Evolutionary conservation across 2,329 filamentous ascomycete species (phyloP), one percentile per base, ranked within the genome.

Genomic region (Ophiostoma perfectum): DNA sequence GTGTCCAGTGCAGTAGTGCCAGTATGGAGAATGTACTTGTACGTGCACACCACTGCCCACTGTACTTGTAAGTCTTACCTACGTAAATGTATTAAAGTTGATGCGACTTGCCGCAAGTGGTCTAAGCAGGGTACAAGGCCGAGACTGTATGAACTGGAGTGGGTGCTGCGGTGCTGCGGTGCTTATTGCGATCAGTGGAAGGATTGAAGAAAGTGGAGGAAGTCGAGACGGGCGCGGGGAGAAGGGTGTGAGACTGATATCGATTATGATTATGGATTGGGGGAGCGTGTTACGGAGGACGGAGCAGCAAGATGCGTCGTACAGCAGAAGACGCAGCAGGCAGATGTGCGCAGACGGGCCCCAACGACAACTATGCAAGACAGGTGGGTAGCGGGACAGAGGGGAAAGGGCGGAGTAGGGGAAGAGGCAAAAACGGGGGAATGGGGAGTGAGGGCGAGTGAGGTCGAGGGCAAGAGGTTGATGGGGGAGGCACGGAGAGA

Each of bases 321-420:
- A 55, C 49, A 55, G 49, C n/a, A 27, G 18, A 3, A 27, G 27
- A 27, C 27, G 27, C 27, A 27, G 27, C 27, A 27, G 27, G 7
- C n/a, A 55, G n/a, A 27, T n/a, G 2, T 55, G 2, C 27, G 4
- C 49, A 55, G 49, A 18, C 3, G 4, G 11, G 8, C 5, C 6
- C 27, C 8, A 3, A 27, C 8, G 14, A 55, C 8, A 27, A 18
- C 49, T 12, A 12, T 8, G 42, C 42, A 5, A 44, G 8, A 7
- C 42, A 44, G 27, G 42, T 42, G 58, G 58, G 4, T 62, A 62
- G 58, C 12, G 58, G 60, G 16, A 44, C 11, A 16, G 60, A 63
- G 38, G 38, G 52, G 52, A 58, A 41, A 49, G 60, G 68, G 67
- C 68, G 69, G 70, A 70, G 68, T 66, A 70, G 69, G 69, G 70